Percentiles rank a stretch among this genome's conserved stretches.
Evolutionary conservation across 1,139 yeast species (phyloP).

Genomic region (Taphrina betulina): DNA sequence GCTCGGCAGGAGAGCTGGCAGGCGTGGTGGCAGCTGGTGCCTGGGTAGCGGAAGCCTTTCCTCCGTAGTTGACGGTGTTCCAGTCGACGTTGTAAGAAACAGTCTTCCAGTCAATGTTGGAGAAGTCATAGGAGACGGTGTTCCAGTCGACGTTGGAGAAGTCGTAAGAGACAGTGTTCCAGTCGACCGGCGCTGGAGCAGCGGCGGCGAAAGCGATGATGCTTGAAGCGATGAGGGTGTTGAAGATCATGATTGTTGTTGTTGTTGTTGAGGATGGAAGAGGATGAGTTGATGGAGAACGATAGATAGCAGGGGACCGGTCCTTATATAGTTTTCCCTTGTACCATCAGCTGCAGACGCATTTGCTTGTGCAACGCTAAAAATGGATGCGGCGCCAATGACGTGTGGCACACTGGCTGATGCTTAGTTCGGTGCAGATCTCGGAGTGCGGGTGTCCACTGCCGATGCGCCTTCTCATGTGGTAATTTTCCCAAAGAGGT

Average conservation of each 20-base stretch:
- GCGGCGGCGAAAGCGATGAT: constrained; percentile 27
- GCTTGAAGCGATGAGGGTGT: constrained; percentile 30
- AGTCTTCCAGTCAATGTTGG: constrained; percentile 15
- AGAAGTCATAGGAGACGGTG: constrained; percentile 16
- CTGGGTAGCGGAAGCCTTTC: constrained; percentile 1
- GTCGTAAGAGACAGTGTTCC: neutral
- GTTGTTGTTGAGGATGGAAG: neutral
- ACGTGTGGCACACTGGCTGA: no score
- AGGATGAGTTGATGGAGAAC: constrained; percentile 1
- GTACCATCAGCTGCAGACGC: no score
- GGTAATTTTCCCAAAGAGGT: no score
- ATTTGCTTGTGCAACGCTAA: no score
- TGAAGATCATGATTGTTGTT: constrained; percentile 23
- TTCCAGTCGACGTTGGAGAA: constrained; percentile 26
- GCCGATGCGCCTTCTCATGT: no score
- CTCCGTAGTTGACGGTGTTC: neutral
- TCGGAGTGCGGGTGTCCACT: no score
- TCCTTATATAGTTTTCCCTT: neutral
- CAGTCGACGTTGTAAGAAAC: constrained; percentile 10
- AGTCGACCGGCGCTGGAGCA: neutral
- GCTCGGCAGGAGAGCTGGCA: constrained; percentile 1
- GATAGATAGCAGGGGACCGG: neutral
- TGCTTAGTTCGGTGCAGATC: no score
- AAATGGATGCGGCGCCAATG: no score
- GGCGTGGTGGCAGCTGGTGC: neutral